Conservation (phyloP, 192 early-diverging fungal species). For the Haplosporangium gracile region DNA sequence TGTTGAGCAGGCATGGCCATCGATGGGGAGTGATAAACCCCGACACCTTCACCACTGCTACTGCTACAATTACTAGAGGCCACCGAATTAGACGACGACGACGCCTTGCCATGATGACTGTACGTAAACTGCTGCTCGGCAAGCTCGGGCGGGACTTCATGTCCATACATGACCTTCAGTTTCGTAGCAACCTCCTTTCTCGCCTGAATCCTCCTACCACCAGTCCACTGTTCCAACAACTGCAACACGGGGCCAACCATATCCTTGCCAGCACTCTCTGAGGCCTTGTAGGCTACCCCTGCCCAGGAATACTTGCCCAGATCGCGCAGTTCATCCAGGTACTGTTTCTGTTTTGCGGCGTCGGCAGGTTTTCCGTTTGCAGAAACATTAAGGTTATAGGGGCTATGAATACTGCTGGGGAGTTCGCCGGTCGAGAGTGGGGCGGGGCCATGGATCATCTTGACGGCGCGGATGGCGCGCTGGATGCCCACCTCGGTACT, state of each 20-base stretch:
- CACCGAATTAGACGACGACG: neutral
- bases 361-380: neutral
- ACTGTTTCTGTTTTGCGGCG: conserved; percentile 5
- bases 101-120: neutral
- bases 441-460: conserved; percentile 7
- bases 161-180: conserved; percentile 29
- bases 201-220: conserved; percentile 5
- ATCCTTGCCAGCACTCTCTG: conserved; percentile 16
- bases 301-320: conserved; percentile 47
- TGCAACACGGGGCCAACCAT: conserved; percentile 44
- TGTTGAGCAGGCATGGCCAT: neutral
- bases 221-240: conserved; percentile 45
- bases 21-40: neutral
- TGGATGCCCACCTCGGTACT: conserved; percentile 16
- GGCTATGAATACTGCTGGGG: neutral
- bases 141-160: neutral
- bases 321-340: conserved; percentile 32
- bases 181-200: conserved; percentile 38
- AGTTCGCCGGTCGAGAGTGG: neutral
- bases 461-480: conserved; percentile 33
- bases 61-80: neutral
- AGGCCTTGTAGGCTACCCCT: conserved; percentile 21
- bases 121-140: neutral
- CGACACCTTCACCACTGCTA: conserved; percentile 8
- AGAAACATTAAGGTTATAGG: neutral